Base-by-base conservation (phyloP, 495 filamentous ascomycete genomes). In the Penicillium pulvis region DNA sequence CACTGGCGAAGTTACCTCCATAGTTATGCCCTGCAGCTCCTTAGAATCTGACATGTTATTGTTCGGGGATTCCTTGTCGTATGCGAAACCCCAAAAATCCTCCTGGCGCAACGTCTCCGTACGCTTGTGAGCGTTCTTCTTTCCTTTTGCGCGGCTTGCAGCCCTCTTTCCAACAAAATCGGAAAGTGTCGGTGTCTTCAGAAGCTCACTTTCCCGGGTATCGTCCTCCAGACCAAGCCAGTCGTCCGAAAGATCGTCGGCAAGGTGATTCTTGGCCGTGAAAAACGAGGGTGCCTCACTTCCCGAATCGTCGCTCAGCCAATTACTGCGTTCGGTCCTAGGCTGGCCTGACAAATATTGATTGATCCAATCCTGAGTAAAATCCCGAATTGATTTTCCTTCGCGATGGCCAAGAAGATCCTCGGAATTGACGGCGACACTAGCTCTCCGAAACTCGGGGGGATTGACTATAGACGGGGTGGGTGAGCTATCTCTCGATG, bases 321-420 rank as follows among this genome's bases (percentile, higher is more conserved):
- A 91, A 68, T 88, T 84, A 41, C 81, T 82, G 52, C 82, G 80
- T 69, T 90, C 88, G 52, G 83, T 81, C 42, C 81, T 72, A 43
- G 76, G 76, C 60, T 85, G 83, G 59, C 82, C 80, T 10, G 83
- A 81, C 7, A 88, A 85, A 61, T 90, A 88, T 61, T 88, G 86
- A 41, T 88, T 85, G 58, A 91, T 88, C 88, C 88, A 91, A 75
- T 89, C 87, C 65, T 90, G 84, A 1, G 87, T 90, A 53, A 90
- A 85, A 44, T 88, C 87, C 52, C 75, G 74, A 48, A 76, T 75
- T 2, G 75, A 73, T 53, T 71, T 72, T 16, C 66, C 82, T 72
- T 39, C 82, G 71, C 60, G 80, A 66, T 62, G 55, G 43, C 61
- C 66, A 10, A 51, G 57, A 23, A 67, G 35, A 47, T 71, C 70